Evolutionary conservation across 805 yeast genomes (phyloP).

Genomic region (Saccharomycopsis sp.): DNA sequence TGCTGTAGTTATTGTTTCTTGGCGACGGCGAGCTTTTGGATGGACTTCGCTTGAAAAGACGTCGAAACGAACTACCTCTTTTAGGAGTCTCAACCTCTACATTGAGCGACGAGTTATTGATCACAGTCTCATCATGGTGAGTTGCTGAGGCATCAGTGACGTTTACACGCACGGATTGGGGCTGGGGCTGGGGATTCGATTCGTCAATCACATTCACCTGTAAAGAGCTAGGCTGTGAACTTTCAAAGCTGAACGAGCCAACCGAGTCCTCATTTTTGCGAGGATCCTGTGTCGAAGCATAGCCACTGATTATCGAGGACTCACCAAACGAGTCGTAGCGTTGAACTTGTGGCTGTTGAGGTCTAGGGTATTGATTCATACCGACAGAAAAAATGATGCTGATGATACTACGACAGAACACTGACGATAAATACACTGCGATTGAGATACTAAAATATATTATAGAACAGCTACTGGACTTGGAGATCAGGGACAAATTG

Average conservation of each 20-base stretch:
- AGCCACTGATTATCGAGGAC: neutral
- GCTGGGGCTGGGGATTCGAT: neutral
- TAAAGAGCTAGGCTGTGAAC: neutral
- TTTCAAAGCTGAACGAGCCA: neutral
- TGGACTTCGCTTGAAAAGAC: slow-evolving; percentile 6
- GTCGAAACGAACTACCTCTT: slow-evolving; percentile 14
- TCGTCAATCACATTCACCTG: neutral
- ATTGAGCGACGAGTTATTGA: neutral
- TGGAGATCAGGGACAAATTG: neutral
- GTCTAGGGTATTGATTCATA: neutral
- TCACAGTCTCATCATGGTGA: neutral
- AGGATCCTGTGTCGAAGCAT: neutral
- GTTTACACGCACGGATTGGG: neutral
- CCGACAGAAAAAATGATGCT: neutral
- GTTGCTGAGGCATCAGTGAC: neutral
- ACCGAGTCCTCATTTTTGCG: neutral
- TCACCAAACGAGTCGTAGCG: neutral
- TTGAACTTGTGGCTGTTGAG: neutral
- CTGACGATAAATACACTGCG: too few relatives aligned
- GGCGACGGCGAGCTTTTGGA: neutral
- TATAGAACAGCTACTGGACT: neutral
- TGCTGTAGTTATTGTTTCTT: neutral
- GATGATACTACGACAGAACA: neutral
- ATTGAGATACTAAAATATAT: too few relatives aligned
- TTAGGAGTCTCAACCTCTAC: slow-evolving; percentile 3